These are phyloP conservation scores for Mycena amicta DNA, from an alignment of 768 basidiomycete genomes.

Conservation along the genomic window DNA sequence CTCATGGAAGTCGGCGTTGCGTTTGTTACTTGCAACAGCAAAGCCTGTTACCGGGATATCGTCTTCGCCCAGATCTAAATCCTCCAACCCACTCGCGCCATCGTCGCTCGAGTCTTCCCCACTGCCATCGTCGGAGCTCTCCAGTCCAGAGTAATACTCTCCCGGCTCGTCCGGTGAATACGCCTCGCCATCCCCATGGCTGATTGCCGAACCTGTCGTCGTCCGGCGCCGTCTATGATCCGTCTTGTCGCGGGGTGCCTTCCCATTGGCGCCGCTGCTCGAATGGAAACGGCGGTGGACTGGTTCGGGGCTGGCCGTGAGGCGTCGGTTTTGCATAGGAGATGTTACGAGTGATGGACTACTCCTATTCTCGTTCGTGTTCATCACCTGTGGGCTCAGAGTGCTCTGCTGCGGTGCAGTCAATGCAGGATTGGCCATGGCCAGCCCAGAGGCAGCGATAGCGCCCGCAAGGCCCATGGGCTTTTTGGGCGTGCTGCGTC, in stretches of 20 bases:
- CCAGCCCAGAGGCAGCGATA: constrained; percentile 64
- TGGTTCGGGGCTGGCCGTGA: constrained; percentile 10
- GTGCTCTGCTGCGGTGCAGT: constrained; percentile 50
- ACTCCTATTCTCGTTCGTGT: constrained; percentile 17
- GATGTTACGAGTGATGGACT: constrained; percentile 23
- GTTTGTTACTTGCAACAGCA: constrained; percentile 92
- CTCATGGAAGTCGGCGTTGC: constrained; percentile 96
- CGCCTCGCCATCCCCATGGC: constrained; percentile 22
- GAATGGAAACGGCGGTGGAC: constrained; percentile 2
- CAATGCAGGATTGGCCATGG: constrained; percentile 62
- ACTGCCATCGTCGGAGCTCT: constrained; percentile 26
- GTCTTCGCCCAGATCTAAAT: constrained; percentile 58
- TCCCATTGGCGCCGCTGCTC: constrained; percentile 6
- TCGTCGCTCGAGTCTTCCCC: constrained; percentile 32
- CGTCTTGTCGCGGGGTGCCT: background rate
- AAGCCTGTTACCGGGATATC: constrained; percentile 95
- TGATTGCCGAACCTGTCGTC: constrained; percentile 19
- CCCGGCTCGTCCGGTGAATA: constrained; percentile 23
- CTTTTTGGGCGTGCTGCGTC: constrained; percentile 41
- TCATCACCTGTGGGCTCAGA: constrained; percentile 32
- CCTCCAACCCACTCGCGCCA: constrained; percentile 24
- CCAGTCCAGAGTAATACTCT: constrained; percentile 31
- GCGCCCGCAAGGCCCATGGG: constrained; percentile 68
- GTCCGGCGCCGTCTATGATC: constrained; percentile 15
- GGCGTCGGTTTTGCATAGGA: constrained; percentile 12